These are phyloP conservation scores for Emericellopsis atlantica DNA, from an alignment of 2,329 filamentous ascomycete genomes.

Conservation along the genomic window DNA sequence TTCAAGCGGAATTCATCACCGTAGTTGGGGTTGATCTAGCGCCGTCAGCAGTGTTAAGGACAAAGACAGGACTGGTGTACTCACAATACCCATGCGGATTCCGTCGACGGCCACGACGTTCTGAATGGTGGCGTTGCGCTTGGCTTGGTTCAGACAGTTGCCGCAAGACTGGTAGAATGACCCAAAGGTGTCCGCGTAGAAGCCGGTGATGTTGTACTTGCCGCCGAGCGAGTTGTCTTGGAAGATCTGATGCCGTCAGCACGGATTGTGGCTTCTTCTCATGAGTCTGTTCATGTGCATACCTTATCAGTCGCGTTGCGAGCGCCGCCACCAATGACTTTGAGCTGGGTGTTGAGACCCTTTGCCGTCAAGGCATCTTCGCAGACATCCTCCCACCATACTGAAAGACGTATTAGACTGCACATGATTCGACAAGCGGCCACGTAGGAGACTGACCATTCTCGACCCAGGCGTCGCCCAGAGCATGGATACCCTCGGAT, in stretches of 20 bases:
- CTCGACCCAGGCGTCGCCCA: constrained; percentile 16
- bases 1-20: constrained; percentile 15
- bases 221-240: constrained; percentile 15
- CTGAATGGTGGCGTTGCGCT: constrained; percentile 12
- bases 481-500: constrained; percentile 16
- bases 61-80: neutral
- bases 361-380: constrained; percentile 15
- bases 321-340: constrained; percentile 15
- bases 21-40: constrained; percentile 14
- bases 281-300: neutral
- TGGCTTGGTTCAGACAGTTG: constrained; percentile 13
- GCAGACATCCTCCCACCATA: constrained; percentile 17
- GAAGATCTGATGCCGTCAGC: constrained; percentile 9
- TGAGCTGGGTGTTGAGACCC: constrained; percentile 13
- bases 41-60: neutral
- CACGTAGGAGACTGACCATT: constrained; percentile 8
- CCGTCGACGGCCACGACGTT: constrained; percentile 12
- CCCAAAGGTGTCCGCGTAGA: constrained; percentile 14
- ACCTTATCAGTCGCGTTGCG: constrained; percentile 15
- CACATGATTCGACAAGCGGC: neutral
- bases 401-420: constrained; percentile 1
- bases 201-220: constrained; percentile 17
- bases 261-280: too few species aligned
- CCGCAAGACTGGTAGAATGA: constrained; percentile 16
- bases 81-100: constrained; percentile 10